Evolutionary conservation across 1,284 basidiomycete species (phyloP).

Genomic region (Microbotryum scabiosae): DNA sequence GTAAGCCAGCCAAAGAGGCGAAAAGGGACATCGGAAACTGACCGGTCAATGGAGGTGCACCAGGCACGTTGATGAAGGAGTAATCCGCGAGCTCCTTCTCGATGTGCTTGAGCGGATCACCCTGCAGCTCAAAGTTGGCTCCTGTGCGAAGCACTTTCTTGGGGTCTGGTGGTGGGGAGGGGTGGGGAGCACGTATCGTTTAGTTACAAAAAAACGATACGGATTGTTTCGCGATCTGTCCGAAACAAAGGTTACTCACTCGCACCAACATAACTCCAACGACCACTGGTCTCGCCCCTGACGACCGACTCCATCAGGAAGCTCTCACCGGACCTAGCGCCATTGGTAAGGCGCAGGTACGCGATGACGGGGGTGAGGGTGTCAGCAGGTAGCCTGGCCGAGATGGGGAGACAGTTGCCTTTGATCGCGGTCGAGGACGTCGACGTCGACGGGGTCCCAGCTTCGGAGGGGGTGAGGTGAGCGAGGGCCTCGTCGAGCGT

Average conservation of each 20-base stretch:
- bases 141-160: slow-evolving; percentile 86
- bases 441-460: background rate
- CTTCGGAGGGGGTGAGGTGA: slow-evolving; percentile 15
- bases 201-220: background rate
- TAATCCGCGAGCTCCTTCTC: slow-evolving; percentile 81
- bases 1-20: background rate
- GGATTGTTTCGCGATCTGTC: background rate
- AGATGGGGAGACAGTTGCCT: slow-evolving; percentile 89
- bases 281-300: slow-evolving; percentile 79
- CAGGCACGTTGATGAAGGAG: slow-evolving; percentile 81
- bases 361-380: slow-evolving; percentile 95
- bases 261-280: slow-evolving; percentile 93
- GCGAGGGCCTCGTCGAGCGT: slow-evolving; percentile 19
- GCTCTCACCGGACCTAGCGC: slow-evolving; percentile 66
- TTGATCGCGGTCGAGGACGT: background rate
- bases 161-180: slow-evolving; percentile 55
- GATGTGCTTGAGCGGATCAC: slow-evolving; percentile 78
- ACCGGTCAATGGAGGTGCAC: slow-evolving; percentile 83
- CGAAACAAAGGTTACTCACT: slow-evolving; percentile 49
- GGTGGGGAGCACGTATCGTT: background rate
- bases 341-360: slow-evolving; percentile 84
- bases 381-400: slow-evolving; percentile 86
- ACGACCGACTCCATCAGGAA: slow-evolving; percentile 88
- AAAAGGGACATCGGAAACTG: slow-evolving; percentile 11
- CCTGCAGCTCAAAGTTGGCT: slow-evolving; percentile 66